These are phyloP conservation scores for Neurospora sp. DNA, from an alignment of 495 filamentous ascomycete genomes.

Conservation along the genomic window DNA sequence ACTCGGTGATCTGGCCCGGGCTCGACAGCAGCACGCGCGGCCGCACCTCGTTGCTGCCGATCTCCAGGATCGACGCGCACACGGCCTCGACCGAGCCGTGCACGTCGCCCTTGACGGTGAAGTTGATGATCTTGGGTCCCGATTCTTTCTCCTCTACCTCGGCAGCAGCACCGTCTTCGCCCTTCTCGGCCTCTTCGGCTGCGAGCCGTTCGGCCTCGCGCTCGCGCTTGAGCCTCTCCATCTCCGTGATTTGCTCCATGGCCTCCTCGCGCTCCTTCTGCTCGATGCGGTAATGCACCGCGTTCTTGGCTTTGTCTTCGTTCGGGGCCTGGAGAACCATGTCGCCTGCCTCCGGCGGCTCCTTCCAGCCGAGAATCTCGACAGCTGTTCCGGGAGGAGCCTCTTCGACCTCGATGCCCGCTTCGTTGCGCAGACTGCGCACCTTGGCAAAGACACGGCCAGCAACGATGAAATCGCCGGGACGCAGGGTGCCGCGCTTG, in stretches of 20 bases:
- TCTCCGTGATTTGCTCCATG: conserved; percentile 21
- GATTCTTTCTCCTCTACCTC: conserved; percentile 33
- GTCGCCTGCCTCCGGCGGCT: conserved; percentile 82
- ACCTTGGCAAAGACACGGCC: conserved; percentile 79
- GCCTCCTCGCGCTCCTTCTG: conserved; percentile 29
- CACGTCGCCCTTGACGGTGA: conserved; percentile 89
- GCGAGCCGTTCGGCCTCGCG: conserved; percentile 1
- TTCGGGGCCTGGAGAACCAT: conserved; percentile 71
- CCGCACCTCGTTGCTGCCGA: conserved; percentile 76
- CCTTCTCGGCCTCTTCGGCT: conserved; percentile 4
- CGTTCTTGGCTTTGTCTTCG: conserved; percentile 71
- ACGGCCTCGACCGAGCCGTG: conserved; percentile 89
- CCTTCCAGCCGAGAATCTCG: conserved; percentile 89
- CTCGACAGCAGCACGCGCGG: conserved; percentile 65
- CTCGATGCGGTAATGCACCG: conserved; percentile 66
- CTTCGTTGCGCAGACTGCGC: conserved; percentile 74
- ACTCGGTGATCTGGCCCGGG: conserved; percentile 73
- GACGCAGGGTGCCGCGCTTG: conserved; percentile 70
- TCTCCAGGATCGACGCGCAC: conserved; percentile 54
- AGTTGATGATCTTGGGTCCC: conserved; percentile 58
- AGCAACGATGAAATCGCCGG: conserved; percentile 79
- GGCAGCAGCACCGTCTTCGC: background rate
- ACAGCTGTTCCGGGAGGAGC: conserved; percentile 86
- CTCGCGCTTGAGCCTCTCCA: conserved; percentile 37
- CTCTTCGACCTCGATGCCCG: conserved; percentile 56